Percentiles rank a stretch among this genome's conserved stretches.
Evolutionary conservation across 2,329 filamentous ascomycete species (phyloP).

Genomic region (Colletotrichum neosansevieriae): DNA sequence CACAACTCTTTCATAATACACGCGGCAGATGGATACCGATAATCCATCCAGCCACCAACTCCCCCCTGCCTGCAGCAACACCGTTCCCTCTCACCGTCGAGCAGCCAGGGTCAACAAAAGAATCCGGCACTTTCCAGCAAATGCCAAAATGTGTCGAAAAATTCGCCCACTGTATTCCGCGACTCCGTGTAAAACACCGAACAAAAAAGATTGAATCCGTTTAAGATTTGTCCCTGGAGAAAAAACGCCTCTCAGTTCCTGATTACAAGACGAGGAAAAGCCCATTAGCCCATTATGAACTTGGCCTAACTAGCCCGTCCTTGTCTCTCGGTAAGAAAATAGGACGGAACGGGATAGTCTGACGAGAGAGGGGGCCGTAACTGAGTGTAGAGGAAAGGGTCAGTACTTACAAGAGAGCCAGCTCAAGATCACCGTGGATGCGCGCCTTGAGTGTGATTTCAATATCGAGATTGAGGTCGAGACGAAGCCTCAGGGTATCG

Average conservation of each 20-base stretch:
- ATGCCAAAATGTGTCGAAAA: slow-evolving; percentile 21
- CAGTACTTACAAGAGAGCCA: slow-evolving; percentile 72
- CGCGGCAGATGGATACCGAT: slow-evolving; percentile 27
- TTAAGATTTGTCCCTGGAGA: slow-evolving; percentile 40
- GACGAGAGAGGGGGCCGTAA: slow-evolving; percentile 23
- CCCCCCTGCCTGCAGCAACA: not conserved
- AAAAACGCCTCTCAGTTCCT: slow-evolving; percentile 42
- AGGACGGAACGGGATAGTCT: slow-evolving; percentile 35
- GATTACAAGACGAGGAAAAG: slow-evolving; percentile 41
- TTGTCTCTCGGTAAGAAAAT: slow-evolving; percentile 41
- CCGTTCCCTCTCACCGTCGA: slow-evolving; percentile 18
- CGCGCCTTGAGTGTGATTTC: slow-evolving; percentile 89
- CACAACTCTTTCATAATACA: slow-evolving; percentile 39
- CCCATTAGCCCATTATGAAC: slow-evolving; percentile 42
- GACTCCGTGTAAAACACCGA: slow-evolving; percentile 28
- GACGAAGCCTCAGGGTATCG: slow-evolving; percentile 77
- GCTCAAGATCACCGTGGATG: slow-evolving; percentile 85
- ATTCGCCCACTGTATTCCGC: slow-evolving; percentile 24
- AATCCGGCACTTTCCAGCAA: slow-evolving; percentile 32
- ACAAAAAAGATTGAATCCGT: slow-evolving; percentile 17
- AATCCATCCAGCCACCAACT: slow-evolving; percentile 29
- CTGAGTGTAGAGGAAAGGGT: slow-evolving; percentile 20
- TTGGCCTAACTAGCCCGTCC: slow-evolving; percentile 43
- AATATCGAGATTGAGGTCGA: slow-evolving; percentile 86
- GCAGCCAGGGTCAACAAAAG: slow-evolving; percentile 16